These are phyloP conservation scores for Epichloe bromicola DNA, from an alignment of 2,329 filamentous ascomycete genomes.

Conservation along the genomic window DNA sequence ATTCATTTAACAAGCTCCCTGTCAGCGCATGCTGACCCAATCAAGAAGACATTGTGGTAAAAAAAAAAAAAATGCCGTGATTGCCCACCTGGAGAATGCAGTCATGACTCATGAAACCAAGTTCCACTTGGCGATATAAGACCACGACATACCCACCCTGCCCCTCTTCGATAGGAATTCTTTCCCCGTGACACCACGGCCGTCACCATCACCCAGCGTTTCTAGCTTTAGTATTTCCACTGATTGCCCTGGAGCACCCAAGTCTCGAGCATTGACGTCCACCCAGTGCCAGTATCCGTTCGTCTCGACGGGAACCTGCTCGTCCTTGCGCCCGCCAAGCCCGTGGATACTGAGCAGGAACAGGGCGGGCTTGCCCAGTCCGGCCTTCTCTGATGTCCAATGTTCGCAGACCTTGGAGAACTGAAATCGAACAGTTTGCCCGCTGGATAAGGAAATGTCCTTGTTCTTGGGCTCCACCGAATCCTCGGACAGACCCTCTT, in stretches of 20 bases:
- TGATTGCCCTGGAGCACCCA: slow-evolving; percentile 58
- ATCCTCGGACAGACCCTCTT: slow-evolving; percentile 40
- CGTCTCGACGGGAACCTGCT: slow-evolving; percentile 59
- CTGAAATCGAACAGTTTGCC: slow-evolving; percentile 57
- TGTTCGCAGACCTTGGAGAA: slow-evolving; percentile 71
- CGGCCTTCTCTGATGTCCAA: slow-evolving; percentile 61
- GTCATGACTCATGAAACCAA: slow-evolving; percentile 28
- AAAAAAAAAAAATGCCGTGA: too few relatives aligned
- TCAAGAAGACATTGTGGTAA: too few relatives aligned
- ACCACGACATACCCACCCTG: slow-evolving; percentile 30
- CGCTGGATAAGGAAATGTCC: slow-evolving; percentile 46
- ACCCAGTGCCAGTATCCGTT: slow-evolving; percentile 72
- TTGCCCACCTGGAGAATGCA: slow-evolving; percentile 17
- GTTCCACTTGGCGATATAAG: slow-evolving; percentile 35
- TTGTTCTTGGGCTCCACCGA: slow-evolving; percentile 42
- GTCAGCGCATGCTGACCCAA: too few relatives aligned
- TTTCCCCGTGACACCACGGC: slow-evolving; percentile 33
- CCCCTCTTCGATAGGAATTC: slow-evolving; percentile 33
- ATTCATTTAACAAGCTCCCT: too few relatives aligned
- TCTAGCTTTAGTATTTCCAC: slow-evolving; percentile 51
- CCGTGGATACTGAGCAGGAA: slow-evolving; percentile 58
- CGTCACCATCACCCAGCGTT: slow-evolving; percentile 31
- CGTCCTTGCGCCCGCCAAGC: slow-evolving; percentile 51
- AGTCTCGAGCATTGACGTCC: slow-evolving; percentile 52
- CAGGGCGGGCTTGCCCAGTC: slow-evolving; percentile 51